Evolutionary conservation across 768 basidiomycete genomes (phyloP), one percentile per base, ranked within the genome.

Genomic region (Imleria badia): DNA sequence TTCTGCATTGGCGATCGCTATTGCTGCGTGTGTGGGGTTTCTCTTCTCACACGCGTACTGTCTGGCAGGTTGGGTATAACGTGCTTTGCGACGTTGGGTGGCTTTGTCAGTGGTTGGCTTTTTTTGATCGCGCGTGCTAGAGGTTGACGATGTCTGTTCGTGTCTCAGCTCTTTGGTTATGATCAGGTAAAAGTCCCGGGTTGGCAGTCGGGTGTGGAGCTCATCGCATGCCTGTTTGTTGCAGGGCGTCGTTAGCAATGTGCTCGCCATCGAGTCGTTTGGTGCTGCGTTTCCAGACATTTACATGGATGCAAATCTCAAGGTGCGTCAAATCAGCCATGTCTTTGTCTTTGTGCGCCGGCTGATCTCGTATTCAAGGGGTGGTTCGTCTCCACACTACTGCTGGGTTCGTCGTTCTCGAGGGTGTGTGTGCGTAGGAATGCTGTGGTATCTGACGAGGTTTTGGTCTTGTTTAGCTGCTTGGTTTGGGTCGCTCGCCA

Each of bases 221-320:
- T 58, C 15, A 61, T 43, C 22, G 15, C 3, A 3, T 51, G 10
- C 34, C 8, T 34, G 19, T 39, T n/a, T 48, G 3, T 56, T 44
- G 12, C 30, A 68, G 70, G 69, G 68, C 7, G 70, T 70, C 39
- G 61, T 72, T 35, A 66, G 66, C 20, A 66, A 64, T 26, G 70
- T 72, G n/a, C 70, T 70, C 12, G 66, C 62, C 11, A 70, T 72
- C 35, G 66, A 70, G 34, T 72, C 69, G 31, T 70, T 70, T 19
- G 69, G 70, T n/a, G 69, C 69, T 19, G 62, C 66, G 26, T 70
- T 72, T 52, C 69, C 69, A 22, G 60, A 56, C 7, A 66, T 70
- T 14, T 70, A 70, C 52, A 64, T 48, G 68, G 33, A 70, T 48
- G 46, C 60, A 17, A 48, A 17, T 23, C 63, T 72, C 45, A 67